Base-by-base conservation (phyloP, 768 basidiomycete species). In the Tricholoma hemisulphureum region DNA sequence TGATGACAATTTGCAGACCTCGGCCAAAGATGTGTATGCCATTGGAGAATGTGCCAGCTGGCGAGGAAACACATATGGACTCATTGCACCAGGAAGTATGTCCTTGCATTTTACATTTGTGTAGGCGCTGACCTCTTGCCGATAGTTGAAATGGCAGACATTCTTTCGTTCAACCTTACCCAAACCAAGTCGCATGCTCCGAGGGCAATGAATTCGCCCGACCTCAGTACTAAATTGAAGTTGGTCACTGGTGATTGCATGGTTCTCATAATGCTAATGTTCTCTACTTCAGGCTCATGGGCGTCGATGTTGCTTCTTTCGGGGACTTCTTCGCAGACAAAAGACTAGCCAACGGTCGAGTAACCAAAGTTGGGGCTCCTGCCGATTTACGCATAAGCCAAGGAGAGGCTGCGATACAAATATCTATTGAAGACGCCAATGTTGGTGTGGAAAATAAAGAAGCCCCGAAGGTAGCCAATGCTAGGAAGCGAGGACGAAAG, bases 41-140 rank as follows among this genome's bases (percentile, higher is more conserved):
- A 85, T 91, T 49, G 89, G 89, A 4, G 89, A 90, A 68, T 91
- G 89, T 65, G 88, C 88, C 1, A 78, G 75, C 49, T 91, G 87
- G 87, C 76, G 72, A 53, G 81, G 78, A 2, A 82, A 87, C 37
- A 83, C 80, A n/a, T 90, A 87, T 62, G 89, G 89, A 3, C 74
- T 91, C 9, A 88, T 90, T 63, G 87, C 81, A 2, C 89, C 88
- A n/a, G 87, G 88, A 37, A 77, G 46, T 48, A 8, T 78, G 66
- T 16, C 14, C 34, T 53, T 20, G 37, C 11, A 29, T 28, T 32
- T 43, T 34, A 16, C 29, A 21, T 23, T 20, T 14, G 34, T 48
- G 39, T 16, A 14, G 43, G 21, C 29, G 65, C 49, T 24, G 35
- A 45, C 26, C 26, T 37, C 14, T 56, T 53, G n/a, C 41, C 24